Evolutionary conservation across 371 early-diverging fungal species (phyloP).

Genomic region (Mucor saturninus): DNA sequence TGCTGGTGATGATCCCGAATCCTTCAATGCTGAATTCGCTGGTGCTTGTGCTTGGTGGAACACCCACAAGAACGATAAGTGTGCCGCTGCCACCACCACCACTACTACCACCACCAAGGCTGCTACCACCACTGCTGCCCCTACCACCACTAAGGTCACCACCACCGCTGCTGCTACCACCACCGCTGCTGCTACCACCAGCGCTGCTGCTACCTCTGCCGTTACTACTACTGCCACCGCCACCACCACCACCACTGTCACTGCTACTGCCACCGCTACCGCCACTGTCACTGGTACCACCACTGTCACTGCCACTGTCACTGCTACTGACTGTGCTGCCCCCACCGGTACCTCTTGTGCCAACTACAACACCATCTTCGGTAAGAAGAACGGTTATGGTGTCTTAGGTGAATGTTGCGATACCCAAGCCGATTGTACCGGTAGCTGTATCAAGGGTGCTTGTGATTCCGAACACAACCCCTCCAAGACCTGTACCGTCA

Average conservation of each 20-base stretch:
- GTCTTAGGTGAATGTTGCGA: slow-evolving; percentile 6
- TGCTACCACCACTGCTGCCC: slow-evolving; percentile 6
- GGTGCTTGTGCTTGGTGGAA: slow-evolving; percentile 34
- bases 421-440: slow-evolving; percentile 11
- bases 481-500: slow-evolving; percentile 2
- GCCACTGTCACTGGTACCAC: slow-evolving; percentile 3
- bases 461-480: slow-evolving; percentile 5
- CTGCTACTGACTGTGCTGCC: slow-evolving; percentile 19
- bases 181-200: slow-evolving; percentile 1
- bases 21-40: slow-evolving; percentile 28
- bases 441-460: slow-evolving; percentile 6
- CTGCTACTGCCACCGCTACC: slow-evolving; percentile 5
- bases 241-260: neutral
- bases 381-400: slow-evolving; percentile 23
- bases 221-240: neutral
- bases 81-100: slow-evolving; percentile 13
- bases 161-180: slow-evolving; percentile 8
- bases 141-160: slow-evolving; percentile 2
- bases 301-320: slow-evolving; percentile 12
- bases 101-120: slow-evolving; percentile 5
- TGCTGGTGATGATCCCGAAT: slow-evolving; percentile 23
- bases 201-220: neutral
- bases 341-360: slow-evolving; percentile 16
- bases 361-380: slow-evolving; percentile 18
- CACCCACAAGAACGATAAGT: slow-evolving; percentile 24